These are phyloP conservation scores for Trichosporon sp. DNA, from an alignment of 1,284 basidiomycete species.

Conservation along the genomic window DNA sequence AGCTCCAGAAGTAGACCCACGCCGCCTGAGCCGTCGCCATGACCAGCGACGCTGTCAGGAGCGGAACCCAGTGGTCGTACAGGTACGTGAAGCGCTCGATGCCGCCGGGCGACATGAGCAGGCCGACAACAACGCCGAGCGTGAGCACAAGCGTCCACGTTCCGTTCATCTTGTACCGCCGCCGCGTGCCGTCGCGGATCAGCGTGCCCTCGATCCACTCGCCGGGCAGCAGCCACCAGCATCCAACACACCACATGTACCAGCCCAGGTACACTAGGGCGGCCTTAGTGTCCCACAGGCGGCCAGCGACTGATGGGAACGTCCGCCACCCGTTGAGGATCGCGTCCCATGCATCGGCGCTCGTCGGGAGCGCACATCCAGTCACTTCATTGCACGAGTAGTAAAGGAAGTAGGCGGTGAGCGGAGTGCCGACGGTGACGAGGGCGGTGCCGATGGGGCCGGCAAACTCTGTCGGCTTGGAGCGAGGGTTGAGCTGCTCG, in stretches of 20 bases:
- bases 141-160: constrained; percentile 79
- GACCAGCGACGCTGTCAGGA: constrained; percentile 73
- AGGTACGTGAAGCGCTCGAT: constrained; percentile 77
- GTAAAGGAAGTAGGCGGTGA: constrained; percentile 71
- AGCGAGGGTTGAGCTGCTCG: constrained; percentile 49
- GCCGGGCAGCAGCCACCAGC: constrained; percentile 82
- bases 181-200: constrained; percentile 70
- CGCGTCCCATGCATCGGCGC: constrained; percentile 15
- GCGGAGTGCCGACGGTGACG: constrained; percentile 67
- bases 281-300: constrained; percentile 76
- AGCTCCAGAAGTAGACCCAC: constrained; percentile 69
- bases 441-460: constrained; percentile 74
- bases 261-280: constrained; percentile 72
- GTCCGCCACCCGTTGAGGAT: constrained; percentile 16
- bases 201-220: constrained; percentile 73
- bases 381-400: constrained; percentile 75
- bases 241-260: constrained; percentile 79
- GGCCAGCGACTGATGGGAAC: constrained; percentile 30
- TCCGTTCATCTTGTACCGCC: constrained; percentile 95
- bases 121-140: constrained; percentile 62
- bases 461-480: constrained; percentile 70
- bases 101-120: constrained; percentile 63
- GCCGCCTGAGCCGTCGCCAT: constrained; percentile 73
- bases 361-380: constrained; percentile 56
- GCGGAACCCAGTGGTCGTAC: constrained; percentile 86